Conservation (phyloP, 257 asterid genomes). For the Jasminum sambac region DNA sequence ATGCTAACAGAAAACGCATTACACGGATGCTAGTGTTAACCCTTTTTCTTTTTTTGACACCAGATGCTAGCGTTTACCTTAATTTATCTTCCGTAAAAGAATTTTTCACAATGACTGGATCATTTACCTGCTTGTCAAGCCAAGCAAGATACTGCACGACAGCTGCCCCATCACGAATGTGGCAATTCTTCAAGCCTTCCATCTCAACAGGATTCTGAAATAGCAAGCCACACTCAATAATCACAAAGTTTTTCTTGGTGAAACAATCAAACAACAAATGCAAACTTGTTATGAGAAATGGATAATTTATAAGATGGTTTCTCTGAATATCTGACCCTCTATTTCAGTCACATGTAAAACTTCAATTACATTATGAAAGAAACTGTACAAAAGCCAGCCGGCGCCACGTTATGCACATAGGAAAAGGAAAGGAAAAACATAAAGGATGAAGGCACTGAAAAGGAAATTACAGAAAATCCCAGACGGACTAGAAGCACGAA, state of each 20-base stretch:
- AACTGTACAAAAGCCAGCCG: neutral
- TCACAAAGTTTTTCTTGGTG: conserved; percentile 12
- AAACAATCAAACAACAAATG: neutral
- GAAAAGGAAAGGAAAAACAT: neutral
- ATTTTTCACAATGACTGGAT: neutral
- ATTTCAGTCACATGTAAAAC: neutral
- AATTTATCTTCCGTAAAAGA: neutral
- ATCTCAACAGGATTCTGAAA: conserved; percentile 87
- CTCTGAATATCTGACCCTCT: neutral
- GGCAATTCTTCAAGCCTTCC: conserved; percentile 91
- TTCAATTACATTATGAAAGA: conserved; percentile 8
- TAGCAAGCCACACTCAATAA: conserved; percentile 25
- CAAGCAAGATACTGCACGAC: conserved; percentile 91
- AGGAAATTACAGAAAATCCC: conserved; percentile 1
- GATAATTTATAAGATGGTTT: conserved; percentile 10
- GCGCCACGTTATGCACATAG: neutral
- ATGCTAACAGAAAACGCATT: too few species aligned
- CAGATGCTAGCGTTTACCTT: neutral
- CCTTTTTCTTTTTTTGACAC: too few species aligned
- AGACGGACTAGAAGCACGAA: neutral
- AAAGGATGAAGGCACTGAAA: neutral
- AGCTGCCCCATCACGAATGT: conserved; percentile 95
- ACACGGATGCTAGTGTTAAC: neutral
- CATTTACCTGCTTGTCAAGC: conserved; percentile 82
- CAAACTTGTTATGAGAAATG: conserved; percentile 3